Percentiles rank a stretch among this genome's conserved stretches.
Conservation (phyloP, 1,139 yeast species). For the Kodamaea sp. region DNA sequence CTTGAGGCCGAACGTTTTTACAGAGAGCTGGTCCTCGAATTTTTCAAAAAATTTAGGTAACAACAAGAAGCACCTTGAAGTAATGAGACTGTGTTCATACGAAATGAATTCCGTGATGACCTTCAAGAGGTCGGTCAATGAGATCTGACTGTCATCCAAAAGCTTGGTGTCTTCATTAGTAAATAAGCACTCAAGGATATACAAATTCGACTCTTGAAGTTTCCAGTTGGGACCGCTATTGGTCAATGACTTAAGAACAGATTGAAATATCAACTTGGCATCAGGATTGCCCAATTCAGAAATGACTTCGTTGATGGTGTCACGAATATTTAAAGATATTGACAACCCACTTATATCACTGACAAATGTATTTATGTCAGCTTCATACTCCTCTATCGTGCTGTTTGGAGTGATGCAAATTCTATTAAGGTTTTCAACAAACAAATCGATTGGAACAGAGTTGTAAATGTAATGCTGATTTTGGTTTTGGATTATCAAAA, state of each 20-base stretch:
- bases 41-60: constrained; percentile 61
- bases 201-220: constrained; percentile 41
- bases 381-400: constrained; percentile 34
- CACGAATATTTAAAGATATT: constrained; percentile 50
- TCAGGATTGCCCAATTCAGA: constrained; percentile 45
- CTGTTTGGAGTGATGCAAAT: constrained; percentile 29
- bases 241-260: constrained; percentile 11
- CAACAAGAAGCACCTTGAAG: constrained; percentile 47
- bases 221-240: constrained; percentile 17
- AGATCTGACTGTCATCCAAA: constrained; percentile 18
- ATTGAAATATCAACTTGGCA: constrained; percentile 28
- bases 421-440: constrained; percentile 25
- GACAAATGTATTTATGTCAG: constrained; percentile 68
- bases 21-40: constrained; percentile 37
- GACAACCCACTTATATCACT: constrained; percentile 71
- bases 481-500: constrained; percentile 35
- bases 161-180: constrained; percentile 44
- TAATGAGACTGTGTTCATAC: constrained; percentile 28
- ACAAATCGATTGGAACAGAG: constrained; percentile 19
- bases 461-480: constrained; percentile 11
- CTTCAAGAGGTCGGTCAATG: constrained; percentile 24
- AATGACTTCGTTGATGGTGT: constrained; percentile 51
- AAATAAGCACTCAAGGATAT: constrained; percentile 42
- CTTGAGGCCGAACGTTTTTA: constrained; percentile 37
- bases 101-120: constrained; percentile 21